These are phyloP conservation scores for Pseudogymnoascus sp. DNA, from an alignment of 2,329 filamentous ascomycete species.

Conservation along the genomic window DNA sequence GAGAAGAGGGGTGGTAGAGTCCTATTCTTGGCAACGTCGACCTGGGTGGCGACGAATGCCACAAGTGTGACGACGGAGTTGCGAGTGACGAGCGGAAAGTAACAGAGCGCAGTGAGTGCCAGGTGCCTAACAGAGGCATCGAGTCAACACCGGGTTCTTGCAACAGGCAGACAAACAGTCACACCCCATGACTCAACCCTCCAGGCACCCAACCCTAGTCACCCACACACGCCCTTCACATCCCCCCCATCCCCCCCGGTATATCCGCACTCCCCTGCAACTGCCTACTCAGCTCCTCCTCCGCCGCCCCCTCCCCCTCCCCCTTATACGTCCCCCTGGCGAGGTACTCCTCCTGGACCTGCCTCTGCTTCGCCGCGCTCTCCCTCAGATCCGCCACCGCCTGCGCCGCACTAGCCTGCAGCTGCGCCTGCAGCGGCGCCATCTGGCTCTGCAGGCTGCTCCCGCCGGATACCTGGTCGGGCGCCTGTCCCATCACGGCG, in stretches of 20 bases:
- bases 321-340: slow-evolving; percentile 10
- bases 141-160: not conserved
- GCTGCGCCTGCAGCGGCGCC: slow-evolving; percentile 29
- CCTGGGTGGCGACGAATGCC: not conserved
- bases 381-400: slow-evolving; percentile 25
- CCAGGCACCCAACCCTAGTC: not conserved
- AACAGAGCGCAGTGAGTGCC: not conserved
- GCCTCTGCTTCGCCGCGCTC: not conserved
- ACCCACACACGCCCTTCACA: not conserved
- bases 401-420: slow-evolving; percentile 31
- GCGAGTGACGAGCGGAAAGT: not conserved
- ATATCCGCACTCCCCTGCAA: slow-evolving; percentile 30
- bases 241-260: not conserved
- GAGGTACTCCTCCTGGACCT: not conserved
- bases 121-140: not conserved
- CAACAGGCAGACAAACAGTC: not conserved
- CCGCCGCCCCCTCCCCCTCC: slow-evolving; percentile 31
- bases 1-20: not conserved
- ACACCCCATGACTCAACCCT: not conserved
- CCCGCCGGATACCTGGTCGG: not conserved
- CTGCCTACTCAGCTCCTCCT: slow-evolving; percentile 49
- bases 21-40: not conserved
- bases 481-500: slow-evolving; percentile 8
- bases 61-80: not conserved
- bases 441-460: slow-evolving; percentile 18